A percentile compares a stretch with the other conserved stretches of the same genome.
Conservation (phyloP, 805 yeast species). For the Cyberlindnera saturnus region DNA sequence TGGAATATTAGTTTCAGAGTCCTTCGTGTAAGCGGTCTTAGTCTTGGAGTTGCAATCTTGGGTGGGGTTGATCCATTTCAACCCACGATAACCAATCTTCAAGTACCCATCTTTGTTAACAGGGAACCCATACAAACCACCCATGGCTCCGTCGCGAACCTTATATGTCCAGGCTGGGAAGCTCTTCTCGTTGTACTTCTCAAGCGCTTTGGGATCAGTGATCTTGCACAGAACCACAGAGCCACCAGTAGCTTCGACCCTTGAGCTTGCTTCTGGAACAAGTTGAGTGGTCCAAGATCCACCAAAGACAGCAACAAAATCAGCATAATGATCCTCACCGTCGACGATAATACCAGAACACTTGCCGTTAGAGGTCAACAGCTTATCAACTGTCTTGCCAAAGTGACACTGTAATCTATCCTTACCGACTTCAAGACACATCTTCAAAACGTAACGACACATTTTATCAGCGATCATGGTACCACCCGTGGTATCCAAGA, state of each 20-base stretch:
- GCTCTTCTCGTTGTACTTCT: slow-evolving; percentile 17
- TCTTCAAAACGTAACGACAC: slow-evolving; percentile 25
- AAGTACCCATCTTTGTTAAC: slow-evolving; percentile 21
- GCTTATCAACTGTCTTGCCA: slow-evolving; percentile 12
- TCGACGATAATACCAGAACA: slow-evolving; percentile 21
- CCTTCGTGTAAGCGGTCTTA: slow-evolving; percentile 23
- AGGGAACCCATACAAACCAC: slow-evolving; percentile 28
- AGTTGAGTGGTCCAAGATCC: slow-evolving; percentile 17
- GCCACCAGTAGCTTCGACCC: slow-evolving; percentile 27
- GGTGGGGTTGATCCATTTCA: slow-evolving; percentile 26
- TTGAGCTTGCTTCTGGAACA: slow-evolving; percentile 25
- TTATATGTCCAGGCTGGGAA: slow-evolving; percentile 28
- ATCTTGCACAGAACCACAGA: slow-evolving; percentile 25
- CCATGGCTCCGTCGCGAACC: slow-evolving; percentile 25
- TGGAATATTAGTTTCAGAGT: slow-evolving; percentile 23
- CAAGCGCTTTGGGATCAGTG: slow-evolving; percentile 9
- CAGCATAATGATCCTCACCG: slow-evolving; percentile 6
- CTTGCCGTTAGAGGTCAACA: slow-evolving; percentile 2
- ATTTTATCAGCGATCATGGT: slow-evolving; percentile 27
- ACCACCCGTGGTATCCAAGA: slow-evolving; percentile 27
- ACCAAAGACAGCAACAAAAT: slow-evolving; percentile 7
- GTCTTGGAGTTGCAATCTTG: slow-evolving; percentile 18
- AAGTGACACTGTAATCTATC: slow-evolving; percentile 19
- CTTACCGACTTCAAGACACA: slow-evolving; percentile 18
- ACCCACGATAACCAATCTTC: slow-evolving; percentile 28